Conservation (phyloP, 148 eudicot species). For the Cornus florida region DNA sequence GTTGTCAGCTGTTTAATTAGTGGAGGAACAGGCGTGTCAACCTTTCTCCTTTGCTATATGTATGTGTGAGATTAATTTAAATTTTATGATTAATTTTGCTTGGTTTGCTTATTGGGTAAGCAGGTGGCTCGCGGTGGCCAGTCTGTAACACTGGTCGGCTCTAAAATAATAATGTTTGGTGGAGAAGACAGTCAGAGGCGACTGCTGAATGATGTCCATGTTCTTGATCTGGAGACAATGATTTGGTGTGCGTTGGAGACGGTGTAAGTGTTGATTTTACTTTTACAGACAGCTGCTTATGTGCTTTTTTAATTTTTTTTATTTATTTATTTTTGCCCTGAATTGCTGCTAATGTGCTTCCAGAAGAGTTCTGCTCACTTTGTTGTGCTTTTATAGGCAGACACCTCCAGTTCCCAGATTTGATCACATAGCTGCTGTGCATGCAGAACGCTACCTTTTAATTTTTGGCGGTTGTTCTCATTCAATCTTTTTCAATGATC, state of each 20-base stretch:
- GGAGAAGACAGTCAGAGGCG: constrained; percentile 76
- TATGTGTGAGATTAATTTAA: not conserved
- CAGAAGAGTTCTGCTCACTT: constrained; percentile 24
- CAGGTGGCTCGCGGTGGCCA: constrained; percentile 91
- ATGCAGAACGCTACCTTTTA: constrained; percentile 78
- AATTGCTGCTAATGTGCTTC: not conserved
- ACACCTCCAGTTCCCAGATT: constrained; percentile 90
- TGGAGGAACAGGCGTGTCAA: not conserved
- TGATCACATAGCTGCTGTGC: constrained; percentile 87
- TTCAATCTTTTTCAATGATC: constrained; percentile 83
- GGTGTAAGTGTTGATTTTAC: constrained; percentile 46
- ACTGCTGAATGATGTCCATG: constrained; percentile 69
- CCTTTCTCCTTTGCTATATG: not conserved
- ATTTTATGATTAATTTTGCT: not conserved
- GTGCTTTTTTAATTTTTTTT: not conserved
- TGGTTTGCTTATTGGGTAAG: constrained; percentile 8
- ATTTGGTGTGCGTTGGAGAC: constrained; percentile 71
- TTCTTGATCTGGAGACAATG: constrained; percentile 80
- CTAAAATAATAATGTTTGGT: constrained; percentile 90
- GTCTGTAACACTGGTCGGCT: constrained; percentile 72
- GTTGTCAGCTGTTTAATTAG: not conserved
- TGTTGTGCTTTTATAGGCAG: constrained; percentile 70
- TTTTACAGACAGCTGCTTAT: constrained; percentile 1
- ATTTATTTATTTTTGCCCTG: no score
- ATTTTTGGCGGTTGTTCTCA: constrained; percentile 97